Percentiles rank a stretch among this genome's conserved stretches.
Evolutionary conservation across 169 alveolate species (phyloP).

Genomic region (Cytauxzoon felis): DNA sequence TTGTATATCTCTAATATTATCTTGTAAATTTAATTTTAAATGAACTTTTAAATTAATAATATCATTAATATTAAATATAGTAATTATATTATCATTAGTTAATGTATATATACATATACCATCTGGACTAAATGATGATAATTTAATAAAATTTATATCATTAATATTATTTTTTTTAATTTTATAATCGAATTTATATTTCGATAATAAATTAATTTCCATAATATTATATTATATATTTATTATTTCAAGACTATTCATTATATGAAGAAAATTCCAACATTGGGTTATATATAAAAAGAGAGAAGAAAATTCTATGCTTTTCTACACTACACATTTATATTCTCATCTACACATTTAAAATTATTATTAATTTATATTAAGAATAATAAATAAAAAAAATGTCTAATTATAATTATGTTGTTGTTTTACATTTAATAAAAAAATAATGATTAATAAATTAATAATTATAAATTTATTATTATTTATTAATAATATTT

Average conservation of each 20-base stretch:
- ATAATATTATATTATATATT: too few species aligned
- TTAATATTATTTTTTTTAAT: background rate
- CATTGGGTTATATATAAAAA: too few species aligned
- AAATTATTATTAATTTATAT: background rate
- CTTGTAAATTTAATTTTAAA: conserved; percentile 3
- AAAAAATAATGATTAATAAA: too few species aligned
- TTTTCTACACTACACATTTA: too few species aligned
- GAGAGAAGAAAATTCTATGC: too few species aligned
- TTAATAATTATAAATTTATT: background rate
- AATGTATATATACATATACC: conserved; percentile 8
- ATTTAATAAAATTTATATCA: background rate
- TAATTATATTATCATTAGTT: conserved; percentile 8
- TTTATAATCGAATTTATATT: conserved; percentile 1
- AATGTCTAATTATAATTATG: background rate
- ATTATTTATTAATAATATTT: background rate
- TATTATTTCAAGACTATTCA: too few species aligned
- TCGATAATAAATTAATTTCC: conserved; percentile 3
- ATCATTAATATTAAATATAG: conserved; percentile 10
- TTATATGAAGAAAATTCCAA: too few species aligned
- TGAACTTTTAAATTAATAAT: background rate
- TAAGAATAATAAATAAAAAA: background rate
- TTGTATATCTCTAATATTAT: conserved; percentile 44
- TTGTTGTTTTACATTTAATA: too few species aligned
- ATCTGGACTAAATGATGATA: conserved; percentile 5
- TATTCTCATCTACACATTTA: conserved; percentile 24